These are phyloP conservation scores for Sclerospora graminicola DNA, from an alignment of 352 stramenopile species.

Conservation along the genomic window DNA sequence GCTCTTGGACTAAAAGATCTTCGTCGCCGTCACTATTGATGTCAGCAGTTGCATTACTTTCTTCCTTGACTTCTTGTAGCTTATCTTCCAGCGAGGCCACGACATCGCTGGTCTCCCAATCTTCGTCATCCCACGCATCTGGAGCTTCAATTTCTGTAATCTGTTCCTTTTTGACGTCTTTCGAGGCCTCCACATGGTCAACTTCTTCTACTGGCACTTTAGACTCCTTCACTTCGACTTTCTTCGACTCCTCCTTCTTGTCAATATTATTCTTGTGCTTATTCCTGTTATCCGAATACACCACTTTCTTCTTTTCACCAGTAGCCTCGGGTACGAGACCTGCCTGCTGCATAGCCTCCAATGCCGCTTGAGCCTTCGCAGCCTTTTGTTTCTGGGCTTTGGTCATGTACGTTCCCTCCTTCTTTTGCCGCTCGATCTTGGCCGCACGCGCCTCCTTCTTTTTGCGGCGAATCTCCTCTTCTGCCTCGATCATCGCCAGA, in stretches of 20 bases:
- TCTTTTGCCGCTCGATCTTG: conserved; percentile 92
- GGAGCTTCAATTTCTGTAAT: conserved; percentile 47
- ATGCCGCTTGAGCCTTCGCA: conserved; percentile 71
- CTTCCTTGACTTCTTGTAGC: conserved; percentile 43
- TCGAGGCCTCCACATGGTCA: conserved; percentile 53
- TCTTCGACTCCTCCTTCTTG: conserved; percentile 18
- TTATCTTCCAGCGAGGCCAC: conserved; percentile 76
- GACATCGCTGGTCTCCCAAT: conserved; percentile 73
- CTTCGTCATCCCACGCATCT: conserved; percentile 77
- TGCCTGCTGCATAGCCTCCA: conserved; percentile 89
- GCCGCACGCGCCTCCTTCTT: conserved; percentile 78
- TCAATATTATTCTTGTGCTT: conserved; percentile 42
- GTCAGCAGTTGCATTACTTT: conserved; percentile 15
- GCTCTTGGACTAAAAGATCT: conserved; percentile 90
- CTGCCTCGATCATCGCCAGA: conserved; percentile 26
- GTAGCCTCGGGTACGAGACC: conserved; percentile 68
- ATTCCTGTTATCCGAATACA: conserved; percentile 89
- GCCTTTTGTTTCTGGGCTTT: conserved; percentile 96
- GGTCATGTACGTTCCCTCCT: conserved; percentile 98
- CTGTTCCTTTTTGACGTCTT: conserved; percentile 30
- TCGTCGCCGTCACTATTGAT: conserved; percentile 84
- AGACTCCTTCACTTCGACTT: conserved; percentile 22
- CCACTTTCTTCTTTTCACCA: conserved; percentile 84
- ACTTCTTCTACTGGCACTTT: conserved; percentile 61
- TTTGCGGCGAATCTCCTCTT: conserved; percentile 63